phyloP scores from a whole-genome alignment of 2,329 filamentous ascomycete species.

The Metarhizium brunneum region DNA sequence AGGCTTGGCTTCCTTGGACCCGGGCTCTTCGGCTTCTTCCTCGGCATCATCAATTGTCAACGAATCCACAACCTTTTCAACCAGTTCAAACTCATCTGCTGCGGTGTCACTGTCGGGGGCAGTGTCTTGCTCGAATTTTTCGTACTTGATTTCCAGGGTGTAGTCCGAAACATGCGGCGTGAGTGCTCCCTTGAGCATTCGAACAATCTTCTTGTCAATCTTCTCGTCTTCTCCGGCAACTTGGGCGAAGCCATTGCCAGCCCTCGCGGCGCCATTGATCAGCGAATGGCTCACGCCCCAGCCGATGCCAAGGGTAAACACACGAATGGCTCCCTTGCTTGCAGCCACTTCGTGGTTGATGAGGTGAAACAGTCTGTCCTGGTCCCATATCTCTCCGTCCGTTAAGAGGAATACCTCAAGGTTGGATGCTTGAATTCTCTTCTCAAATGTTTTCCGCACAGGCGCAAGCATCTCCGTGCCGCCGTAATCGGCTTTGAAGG shows the following conservation, averaged over 20 bases:
- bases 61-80: too few relatives aligned
- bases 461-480: too few relatives aligned
- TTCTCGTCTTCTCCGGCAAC: constrained; percentile 50
- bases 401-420: too few relatives aligned
- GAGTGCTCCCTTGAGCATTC: too few relatives aligned
- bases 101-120: constrained; percentile 14
- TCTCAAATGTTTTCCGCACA: too few relatives aligned
- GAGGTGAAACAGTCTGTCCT: too few relatives aligned
- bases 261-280: constrained; percentile 44
- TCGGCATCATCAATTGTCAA: too few relatives aligned
- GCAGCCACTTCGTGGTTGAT: constrained; percentile 13
- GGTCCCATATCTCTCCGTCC: too few relatives aligned
- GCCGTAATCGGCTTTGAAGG: too few relatives aligned
- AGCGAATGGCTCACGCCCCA: constrained; percentile 27
- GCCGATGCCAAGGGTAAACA: constrained; percentile 49
- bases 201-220: constrained; percentile 55
- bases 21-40: too few relatives aligned
- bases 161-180: constrained; percentile 55
- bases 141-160: constrained; percentile 53
- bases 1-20: constrained; percentile 16
- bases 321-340: constrained; percentile 34
- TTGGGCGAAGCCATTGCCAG: constrained; percentile 52
- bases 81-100: too few relatives aligned
- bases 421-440: too few relatives aligned
- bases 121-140: constrained; percentile 39